phyloP scores from a whole-genome alignment of 306 rosid genomes.

The Prunus armeniaca region DNA sequence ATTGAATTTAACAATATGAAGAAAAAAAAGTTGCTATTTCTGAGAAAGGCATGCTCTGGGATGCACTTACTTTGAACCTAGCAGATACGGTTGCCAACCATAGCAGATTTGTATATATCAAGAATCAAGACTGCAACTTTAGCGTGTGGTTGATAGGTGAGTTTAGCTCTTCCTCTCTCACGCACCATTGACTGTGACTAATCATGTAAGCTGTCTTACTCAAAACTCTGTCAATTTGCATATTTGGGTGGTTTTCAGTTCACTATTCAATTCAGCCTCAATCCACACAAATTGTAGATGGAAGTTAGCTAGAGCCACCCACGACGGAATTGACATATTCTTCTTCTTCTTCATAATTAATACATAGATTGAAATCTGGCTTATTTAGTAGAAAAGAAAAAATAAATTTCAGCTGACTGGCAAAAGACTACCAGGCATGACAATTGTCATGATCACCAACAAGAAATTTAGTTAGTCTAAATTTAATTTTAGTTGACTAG shows the following conservation, averaged over 20 bases:
- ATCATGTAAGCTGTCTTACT: neutral
- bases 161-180: too few relatives aligned
- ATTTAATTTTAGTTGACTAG: slow-evolving; percentile 9
- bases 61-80: too few relatives aligned
- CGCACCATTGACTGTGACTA: neutral
- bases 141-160: too few relatives aligned
- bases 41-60: neutral
- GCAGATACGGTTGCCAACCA: too few relatives aligned
- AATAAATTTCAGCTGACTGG: neutral
- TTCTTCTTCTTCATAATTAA: neutral
- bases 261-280: neutral
- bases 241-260: neutral
- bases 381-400: neutral
- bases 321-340: slow-evolving; percentile 5
- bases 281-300: neutral
- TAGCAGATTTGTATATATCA: too few relatives aligned
- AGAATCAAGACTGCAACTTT: too few relatives aligned
- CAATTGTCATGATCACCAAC: neutral
- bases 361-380: neutral
- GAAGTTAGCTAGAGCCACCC: slow-evolving; percentile 4
- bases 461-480: neutral
- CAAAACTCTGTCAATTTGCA: neutral
- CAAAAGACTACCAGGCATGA: neutral
- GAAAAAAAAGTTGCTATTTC: neutral
- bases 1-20: neutral